These are phyloP conservation scores for Chloranthus sessilifolius DNA, from an alignment of 164 flowering plant species.

Conservation along the genomic window DNA sequence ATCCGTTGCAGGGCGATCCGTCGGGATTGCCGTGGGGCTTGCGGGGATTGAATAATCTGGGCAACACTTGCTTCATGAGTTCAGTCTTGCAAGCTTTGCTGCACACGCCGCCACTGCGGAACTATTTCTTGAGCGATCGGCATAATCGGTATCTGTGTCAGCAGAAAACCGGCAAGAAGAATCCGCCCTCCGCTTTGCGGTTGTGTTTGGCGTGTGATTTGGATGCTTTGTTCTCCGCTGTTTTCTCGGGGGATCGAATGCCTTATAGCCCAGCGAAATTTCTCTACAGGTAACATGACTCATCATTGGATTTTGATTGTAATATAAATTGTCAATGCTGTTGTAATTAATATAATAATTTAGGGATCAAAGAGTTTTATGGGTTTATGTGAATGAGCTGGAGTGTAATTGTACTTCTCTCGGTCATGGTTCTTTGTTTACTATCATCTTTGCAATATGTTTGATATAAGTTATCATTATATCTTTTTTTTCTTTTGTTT, in stretches of 20 bases:
- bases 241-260: conserved; percentile 62
- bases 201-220: conserved; percentile 78
- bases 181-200: conserved; percentile 6
- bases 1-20: conserved; percentile 20
- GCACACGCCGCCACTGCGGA: conserved; percentile 83
- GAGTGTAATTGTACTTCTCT: too few species aligned
- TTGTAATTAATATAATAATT: too few species aligned
- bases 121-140: conserved; percentile 77
- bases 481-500: too few species aligned
- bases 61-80: conserved; percentile 93
- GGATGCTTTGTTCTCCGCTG: conserved; percentile 73
- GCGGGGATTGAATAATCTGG: conserved; percentile 77
- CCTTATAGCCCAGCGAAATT: conserved; percentile 88
- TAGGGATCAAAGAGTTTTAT: too few species aligned
- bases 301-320: not conserved
- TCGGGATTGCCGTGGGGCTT: conserved; percentile 50
- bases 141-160: conserved; percentile 66
- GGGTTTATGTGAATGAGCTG: too few species aligned
- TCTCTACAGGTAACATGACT: conserved; percentile 52
- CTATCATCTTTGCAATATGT: too few species aligned
- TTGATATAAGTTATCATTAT: too few species aligned
- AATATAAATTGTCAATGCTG: not conserved
- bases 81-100: conserved; percentile 89
- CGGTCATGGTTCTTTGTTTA: too few species aligned
- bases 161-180: conserved; percentile 27